Evolutionary conservation across 2,329 filamentous ascomycete genomes (phyloP).

Genomic region (Xylariaceae sp.): DNA sequence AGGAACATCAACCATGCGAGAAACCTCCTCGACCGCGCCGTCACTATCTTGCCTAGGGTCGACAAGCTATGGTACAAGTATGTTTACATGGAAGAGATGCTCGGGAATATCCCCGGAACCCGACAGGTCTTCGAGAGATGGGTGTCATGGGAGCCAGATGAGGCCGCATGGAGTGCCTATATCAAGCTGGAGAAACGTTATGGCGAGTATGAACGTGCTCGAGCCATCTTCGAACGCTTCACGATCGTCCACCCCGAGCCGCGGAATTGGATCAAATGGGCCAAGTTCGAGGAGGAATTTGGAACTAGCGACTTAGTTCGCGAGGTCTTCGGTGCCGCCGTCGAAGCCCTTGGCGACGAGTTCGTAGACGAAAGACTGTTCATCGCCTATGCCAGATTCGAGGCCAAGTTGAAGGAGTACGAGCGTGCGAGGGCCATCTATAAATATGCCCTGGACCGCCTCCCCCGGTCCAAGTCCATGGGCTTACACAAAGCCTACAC

Average conservation of each 20-base stretch:
- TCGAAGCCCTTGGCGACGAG: conserved; percentile 86
- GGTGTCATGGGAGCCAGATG: conserved; percentile 98
- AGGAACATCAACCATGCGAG: conserved; percentile 95
- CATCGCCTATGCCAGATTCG: conserved; percentile 90
- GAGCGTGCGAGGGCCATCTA: conserved; percentile 92
- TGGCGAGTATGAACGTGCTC: conserved; percentile 82
- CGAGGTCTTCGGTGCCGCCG: conserved; percentile 82
- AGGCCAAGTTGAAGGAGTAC: conserved; percentile 90
- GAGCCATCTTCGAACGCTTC: conserved; percentile 83
- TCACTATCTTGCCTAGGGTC: conserved; percentile 81
- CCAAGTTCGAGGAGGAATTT: conserved; percentile 91
- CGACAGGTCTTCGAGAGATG: conserved; percentile 93
- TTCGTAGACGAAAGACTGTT: conserved; percentile 96
- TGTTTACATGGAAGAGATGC: conserved; percentile 96
- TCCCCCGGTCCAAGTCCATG: conserved; percentile 81
- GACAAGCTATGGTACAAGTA: conserved; percentile 99
- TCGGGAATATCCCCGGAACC: conserved; percentile 88
- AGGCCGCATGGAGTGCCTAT: conserved; percentile 91
- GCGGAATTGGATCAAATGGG: conserved; percentile 98
- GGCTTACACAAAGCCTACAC: conserved; percentile 89
- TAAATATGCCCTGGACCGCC: conserved; percentile 89
- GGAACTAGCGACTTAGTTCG: conserved; percentile 87
- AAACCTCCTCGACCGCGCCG: conserved; percentile 90
- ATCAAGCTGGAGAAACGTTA: conserved; percentile 97
- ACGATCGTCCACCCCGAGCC: conserved; percentile 91